Percentiles rank a stretch among this genome's conserved stretches.
These are phyloP conservation scores for Hypoxylon sp. DNA, from an alignment of 2,329 filamentous ascomycete genomes.

Conservation along the genomic window DNA sequence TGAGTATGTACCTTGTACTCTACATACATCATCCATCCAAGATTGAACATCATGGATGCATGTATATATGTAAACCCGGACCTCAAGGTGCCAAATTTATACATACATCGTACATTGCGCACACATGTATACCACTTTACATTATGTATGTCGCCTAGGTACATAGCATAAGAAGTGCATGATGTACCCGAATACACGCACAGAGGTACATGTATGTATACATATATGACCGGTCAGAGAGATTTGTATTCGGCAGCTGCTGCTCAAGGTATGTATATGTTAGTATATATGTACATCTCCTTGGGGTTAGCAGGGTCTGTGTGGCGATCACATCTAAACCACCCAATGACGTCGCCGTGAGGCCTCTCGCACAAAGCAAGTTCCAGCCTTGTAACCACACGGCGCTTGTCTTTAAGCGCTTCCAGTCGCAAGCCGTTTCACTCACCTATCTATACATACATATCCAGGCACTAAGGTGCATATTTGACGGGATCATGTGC, in stretches of 20 bases:
- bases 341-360: constrained; percentile 53
- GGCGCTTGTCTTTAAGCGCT: constrained; percentile 46
- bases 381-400: constrained; percentile 45
- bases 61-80: background rate
- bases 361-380: constrained; percentile 47
- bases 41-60: background rate
- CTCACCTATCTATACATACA: constrained; percentile 10
- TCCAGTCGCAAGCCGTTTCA: constrained; percentile 27
- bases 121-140: background rate
- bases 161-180: background rate
- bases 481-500: constrained; percentile 27
- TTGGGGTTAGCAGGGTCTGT: constrained; percentile 19
- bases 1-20: background rate
- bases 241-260: constrained; percentile 1
- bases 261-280: background rate
- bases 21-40: no score
- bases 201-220: background rate
- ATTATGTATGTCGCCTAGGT: background rate
- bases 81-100: background rate
- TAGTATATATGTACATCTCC: constrained; percentile 7
- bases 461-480: constrained; percentile 6
- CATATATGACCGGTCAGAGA: constrained; percentile 8
- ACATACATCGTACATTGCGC: background rate
- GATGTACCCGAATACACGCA: background rate
- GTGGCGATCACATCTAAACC: constrained; percentile 42